Evolutionary conservation across 2,329 filamentous ascomycete genomes (phyloP).

Genomic region (Diaporthe citrichinensis): DNA sequence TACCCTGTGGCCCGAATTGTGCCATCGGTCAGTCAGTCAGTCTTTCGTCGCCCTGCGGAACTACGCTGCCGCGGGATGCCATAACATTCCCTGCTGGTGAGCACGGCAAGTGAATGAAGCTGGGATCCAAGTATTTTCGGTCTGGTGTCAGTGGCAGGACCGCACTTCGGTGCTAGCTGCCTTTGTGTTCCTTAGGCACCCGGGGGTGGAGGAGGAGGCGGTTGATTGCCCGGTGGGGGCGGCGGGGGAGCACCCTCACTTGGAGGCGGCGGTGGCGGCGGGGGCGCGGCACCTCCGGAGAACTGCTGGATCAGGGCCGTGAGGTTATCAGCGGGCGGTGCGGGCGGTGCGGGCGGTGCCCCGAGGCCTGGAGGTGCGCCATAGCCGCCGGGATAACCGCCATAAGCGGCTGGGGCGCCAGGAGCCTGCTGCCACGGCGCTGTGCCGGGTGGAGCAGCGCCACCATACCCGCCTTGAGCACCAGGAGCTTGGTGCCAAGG

Average conservation of each 20-base stretch:
- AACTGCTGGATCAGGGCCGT: constrained; percentile 78
- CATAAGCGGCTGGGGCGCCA: constrained; percentile 54
- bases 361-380: constrained; percentile 50
- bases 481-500: constrained; percentile 74
- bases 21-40: constrained; percentile 35
- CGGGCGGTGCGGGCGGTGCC: constrained; percentile 69
- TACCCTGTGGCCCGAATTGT: constrained; percentile 31
- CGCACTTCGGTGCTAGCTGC: constrained; percentile 27
- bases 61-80: constrained; percentile 14
- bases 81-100: constrained; percentile 27
- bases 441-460: constrained; percentile 51
- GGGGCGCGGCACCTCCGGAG: constrained; percentile 47
- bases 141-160: constrained; percentile 46
- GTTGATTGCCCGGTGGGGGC: constrained; percentile 54
- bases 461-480: constrained; percentile 54
- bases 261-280: constrained; percentile 48
- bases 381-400: constrained; percentile 66
- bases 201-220: constrained; percentile 53
- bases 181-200: constrained; percentile 44
- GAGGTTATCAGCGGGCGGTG: constrained; percentile 66
- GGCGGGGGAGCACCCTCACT: constrained; percentile 53
- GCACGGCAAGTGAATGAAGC: constrained; percentile 17
- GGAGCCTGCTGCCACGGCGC: constrained; percentile 70
- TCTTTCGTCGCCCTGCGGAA: constrained; percentile 27
- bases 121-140: constrained; percentile 21